Evolutionary conservation across 176 grass and related monocot species (phyloP).

Genomic region (Oryza glaberrima): DNA sequence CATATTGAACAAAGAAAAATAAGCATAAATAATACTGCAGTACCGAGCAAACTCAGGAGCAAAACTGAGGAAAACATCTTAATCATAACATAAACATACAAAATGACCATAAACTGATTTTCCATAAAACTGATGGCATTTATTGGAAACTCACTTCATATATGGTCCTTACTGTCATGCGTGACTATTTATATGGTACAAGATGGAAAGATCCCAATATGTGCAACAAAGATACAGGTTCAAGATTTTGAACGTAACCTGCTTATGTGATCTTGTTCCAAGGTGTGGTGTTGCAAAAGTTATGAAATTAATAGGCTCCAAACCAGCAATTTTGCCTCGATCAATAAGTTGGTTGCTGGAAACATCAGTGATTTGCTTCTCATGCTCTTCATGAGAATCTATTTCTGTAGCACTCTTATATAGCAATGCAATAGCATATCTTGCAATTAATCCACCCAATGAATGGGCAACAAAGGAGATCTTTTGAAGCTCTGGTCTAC

Average conservation of each 20-base stretch:
- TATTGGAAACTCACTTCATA: slow-evolving; percentile 13
- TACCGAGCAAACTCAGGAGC: neutral
- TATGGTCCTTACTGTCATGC: neutral
- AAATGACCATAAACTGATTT: neutral
- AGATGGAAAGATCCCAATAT: neutral
- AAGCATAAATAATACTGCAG: neutral
- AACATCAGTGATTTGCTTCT: slow-evolving; percentile 34
- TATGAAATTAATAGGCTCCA: slow-evolving; percentile 91
- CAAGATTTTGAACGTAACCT: slow-evolving; percentile 57
- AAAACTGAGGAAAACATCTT: neutral
- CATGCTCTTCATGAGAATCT: slow-evolving; percentile 35
- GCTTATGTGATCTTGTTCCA: slow-evolving; percentile 82
- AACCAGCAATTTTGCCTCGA: slow-evolving; percentile 79
- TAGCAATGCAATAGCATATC: slow-evolving; percentile 87
- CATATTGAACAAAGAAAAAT: neutral
- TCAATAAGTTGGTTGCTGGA: slow-evolving; percentile 13
- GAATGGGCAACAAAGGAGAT: slow-evolving; percentile 96
- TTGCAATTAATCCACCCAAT: slow-evolving; percentile 90
- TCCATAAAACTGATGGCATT: slow-evolving; percentile 14
- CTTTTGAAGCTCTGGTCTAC: slow-evolving; percentile 69
- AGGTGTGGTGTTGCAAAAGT: slow-evolving; percentile 98
- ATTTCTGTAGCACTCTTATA: slow-evolving; percentile 40
- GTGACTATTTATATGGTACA: slow-evolving; percentile 13
- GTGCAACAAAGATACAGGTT: neutral
- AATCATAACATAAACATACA: neutral